Evolutionary conservation across 2,329 filamentous ascomycete species (phyloP).

Genomic region (Aspergillus glaucus): DNA sequence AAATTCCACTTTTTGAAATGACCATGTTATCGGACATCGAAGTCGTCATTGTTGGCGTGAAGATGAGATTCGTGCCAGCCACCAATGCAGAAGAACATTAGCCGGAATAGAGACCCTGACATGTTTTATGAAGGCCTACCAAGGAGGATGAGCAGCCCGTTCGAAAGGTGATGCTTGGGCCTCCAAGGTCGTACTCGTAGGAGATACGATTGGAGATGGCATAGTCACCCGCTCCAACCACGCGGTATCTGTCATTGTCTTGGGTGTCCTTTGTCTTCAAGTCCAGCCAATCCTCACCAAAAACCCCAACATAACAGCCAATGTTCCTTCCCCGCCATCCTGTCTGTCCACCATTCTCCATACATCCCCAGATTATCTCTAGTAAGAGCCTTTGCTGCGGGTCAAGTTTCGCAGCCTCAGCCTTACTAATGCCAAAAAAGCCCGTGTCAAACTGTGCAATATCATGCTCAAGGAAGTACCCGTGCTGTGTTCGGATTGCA

Average conservation of each 20-base stretch:
- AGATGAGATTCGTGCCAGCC: slow-evolving; percentile 23
- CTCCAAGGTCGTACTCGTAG: slow-evolving; percentile 21
- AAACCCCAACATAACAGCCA: slow-evolving; percentile 16
- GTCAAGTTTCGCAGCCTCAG: slow-evolving; percentile 17
- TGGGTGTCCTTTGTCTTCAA: slow-evolving; percentile 6
- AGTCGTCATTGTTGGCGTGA: slow-evolving; percentile 1
- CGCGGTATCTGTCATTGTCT: slow-evolving; percentile 1
- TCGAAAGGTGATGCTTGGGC: slow-evolving; percentile 26
- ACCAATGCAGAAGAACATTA: slow-evolving; percentile 24
- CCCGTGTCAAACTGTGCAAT: slow-evolving; percentile 14
- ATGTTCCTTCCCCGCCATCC: slow-evolving; percentile 22
- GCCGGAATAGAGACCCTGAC: slow-evolving; percentile 14
- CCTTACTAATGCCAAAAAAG: slow-evolving; percentile 15
- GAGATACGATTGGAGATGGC: slow-evolving; percentile 10
- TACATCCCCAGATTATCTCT: slow-evolving; percentile 23
- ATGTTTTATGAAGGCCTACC: slow-evolving; percentile 27
- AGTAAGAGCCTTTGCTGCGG: slow-evolving; percentile 25
- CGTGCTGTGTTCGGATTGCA: slow-evolving; percentile 3
- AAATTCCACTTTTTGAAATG: background rate
- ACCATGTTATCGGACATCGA: background rate
- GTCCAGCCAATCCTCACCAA: slow-evolving; percentile 14
- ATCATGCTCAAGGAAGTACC: slow-evolving; percentile 22
- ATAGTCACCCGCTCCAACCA: slow-evolving; percentile 4
- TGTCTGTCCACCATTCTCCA: slow-evolving; percentile 22
- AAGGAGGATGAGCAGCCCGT: slow-evolving; percentile 39